A percentile compares a stretch with the other conserved stretches of the same genome.
Conservation (phyloP, 768 basidiomycete species). For the Cyathus striatus region DNA sequence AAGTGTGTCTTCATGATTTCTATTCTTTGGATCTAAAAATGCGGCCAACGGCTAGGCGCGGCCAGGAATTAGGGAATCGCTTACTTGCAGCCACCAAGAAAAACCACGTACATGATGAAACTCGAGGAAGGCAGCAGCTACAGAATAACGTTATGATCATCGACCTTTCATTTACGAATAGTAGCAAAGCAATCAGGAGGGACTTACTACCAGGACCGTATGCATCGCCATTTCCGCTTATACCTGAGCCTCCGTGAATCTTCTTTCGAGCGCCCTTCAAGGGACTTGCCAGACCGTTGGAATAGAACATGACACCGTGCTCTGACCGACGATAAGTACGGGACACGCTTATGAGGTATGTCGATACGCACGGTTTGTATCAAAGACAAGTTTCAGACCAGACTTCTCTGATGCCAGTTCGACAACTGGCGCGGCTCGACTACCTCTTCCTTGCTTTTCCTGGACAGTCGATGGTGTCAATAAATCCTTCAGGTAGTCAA, state of each 20-base stretch:
- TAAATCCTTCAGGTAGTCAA: slow-evolving; percentile 44
- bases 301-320: slow-evolving; percentile 72
- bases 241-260: slow-evolving; percentile 72
- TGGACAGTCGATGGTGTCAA: slow-evolving; percentile 25
- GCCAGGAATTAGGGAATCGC: background rate
- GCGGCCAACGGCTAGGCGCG: slow-evolving; percentile 49
- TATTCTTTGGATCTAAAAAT: slow-evolving; percentile 55
- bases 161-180: slow-evolving; percentile 2
- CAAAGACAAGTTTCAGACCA: slow-evolving; percentile 56
- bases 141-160: too few species aligned
- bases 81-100: slow-evolving; percentile 4
- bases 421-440: slow-evolving; percentile 38
- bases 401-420: slow-evolving; percentile 52
- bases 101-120: slow-evolving; percentile 50
- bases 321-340: slow-evolving; percentile 32
- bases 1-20: slow-evolving; percentile 57
- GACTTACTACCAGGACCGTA: slow-evolving; percentile 56
- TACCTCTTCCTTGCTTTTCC: slow-evolving; percentile 14
- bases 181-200: too few species aligned
- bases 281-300: slow-evolving; percentile 47
- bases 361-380: slow-evolving; percentile 61
- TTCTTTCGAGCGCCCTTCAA: slow-evolving; percentile 56
- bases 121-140: slow-evolving; percentile 63
- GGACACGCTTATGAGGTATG: background rate
- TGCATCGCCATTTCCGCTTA: slow-evolving; percentile 45